phyloP scores from a whole-genome alignment of 2,329 filamentous ascomycete species.

The Westerdykella sp. region DNA sequence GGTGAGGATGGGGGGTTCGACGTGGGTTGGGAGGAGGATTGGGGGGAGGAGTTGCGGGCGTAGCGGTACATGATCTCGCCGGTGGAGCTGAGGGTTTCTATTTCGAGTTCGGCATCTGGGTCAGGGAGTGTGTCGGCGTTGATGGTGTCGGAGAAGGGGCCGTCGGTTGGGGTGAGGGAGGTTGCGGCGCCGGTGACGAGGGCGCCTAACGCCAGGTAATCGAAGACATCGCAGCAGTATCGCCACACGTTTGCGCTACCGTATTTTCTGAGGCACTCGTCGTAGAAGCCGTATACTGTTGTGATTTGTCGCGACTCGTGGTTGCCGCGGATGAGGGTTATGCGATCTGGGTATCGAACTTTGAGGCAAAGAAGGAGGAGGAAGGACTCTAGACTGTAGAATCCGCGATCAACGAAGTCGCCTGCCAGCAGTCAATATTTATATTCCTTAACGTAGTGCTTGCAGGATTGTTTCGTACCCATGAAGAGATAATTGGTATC shows the following conservation, averaged over 20 bases:
- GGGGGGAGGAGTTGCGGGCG: conserved; percentile 42
- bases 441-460: not conserved
- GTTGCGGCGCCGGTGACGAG: conserved; percentile 79
- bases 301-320: conserved; percentile 97
- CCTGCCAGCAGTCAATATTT: conserved; percentile 45
- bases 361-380: conserved; percentile 92
- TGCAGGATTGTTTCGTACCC: conserved; percentile 50
- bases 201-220: conserved; percentile 87
- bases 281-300: conserved; percentile 96
- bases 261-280: conserved; percentile 93
- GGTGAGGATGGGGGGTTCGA: conserved; percentile 32
- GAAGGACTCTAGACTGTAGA: conserved; percentile 96
- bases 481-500: conserved; percentile 98
- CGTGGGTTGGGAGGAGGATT: conserved; percentile 33
- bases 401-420: conserved; percentile 95
- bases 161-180: conserved; percentile 57
- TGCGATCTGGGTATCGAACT: conserved; percentile 93
- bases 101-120: conserved; percentile 71
- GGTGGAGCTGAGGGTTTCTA: conserved; percentile 83
- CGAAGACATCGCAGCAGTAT: conserved; percentile 94
- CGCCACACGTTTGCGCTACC: conserved; percentile 93
- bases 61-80: conserved; percentile 73
- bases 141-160: conserved; percentile 44
- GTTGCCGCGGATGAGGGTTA: conserved; percentile 91
- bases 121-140: conserved; percentile 46